Evolutionary conservation across 768 basidiomycete genomes (phyloP), one percentile per base, ranked within the genome.

Genomic region (Tricholomella constricta): DNA sequence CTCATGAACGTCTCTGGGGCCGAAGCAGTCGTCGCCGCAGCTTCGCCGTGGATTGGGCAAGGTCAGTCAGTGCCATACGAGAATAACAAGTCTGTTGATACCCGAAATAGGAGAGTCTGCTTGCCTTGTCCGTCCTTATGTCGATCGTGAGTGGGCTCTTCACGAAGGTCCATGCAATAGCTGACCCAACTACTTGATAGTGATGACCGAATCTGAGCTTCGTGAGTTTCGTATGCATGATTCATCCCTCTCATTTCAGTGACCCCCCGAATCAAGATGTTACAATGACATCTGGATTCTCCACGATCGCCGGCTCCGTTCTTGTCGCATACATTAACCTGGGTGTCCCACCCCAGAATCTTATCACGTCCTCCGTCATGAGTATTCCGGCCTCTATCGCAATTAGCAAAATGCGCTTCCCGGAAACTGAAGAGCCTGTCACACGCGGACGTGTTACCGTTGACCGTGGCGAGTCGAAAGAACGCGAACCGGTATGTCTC

Each of bases 301-400:
- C 92, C 6, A 94, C 92, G 46, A 96, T 96, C 60, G 88, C 94
- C 49, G 94, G 94, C 37, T 91, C 90, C 29, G 93, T 97, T 11
- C 78, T 97, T 42, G 77, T 81, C 49, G 93, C 91, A 25, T 96
- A 95, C 67, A 88, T 94, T 65, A 74, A 66, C 57, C 75, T 88
- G 58, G 91, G 88, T 34, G 88, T 92, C 27, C 89, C 89, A 8
- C 68, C 89, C 4, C 80, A 87, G 67, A 94, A 89, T 64, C 76
- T 93, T 20, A 76, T 94, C 61, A 94, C 93, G 2, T 88, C 94
- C 5, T 92, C 91, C 7, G 88, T 95, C 54, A 96, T 96, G 94
- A 89, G 87, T 67, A 96, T 97, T 55, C 94, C 94, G 17, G 94
- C 94, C 0, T 94, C 92, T 12, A 94, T 96, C 66, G 82, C 93